Conservation (phyloP, 192 early-diverging fungal genomes). For the Entomortierella beljakovae region DNA sequence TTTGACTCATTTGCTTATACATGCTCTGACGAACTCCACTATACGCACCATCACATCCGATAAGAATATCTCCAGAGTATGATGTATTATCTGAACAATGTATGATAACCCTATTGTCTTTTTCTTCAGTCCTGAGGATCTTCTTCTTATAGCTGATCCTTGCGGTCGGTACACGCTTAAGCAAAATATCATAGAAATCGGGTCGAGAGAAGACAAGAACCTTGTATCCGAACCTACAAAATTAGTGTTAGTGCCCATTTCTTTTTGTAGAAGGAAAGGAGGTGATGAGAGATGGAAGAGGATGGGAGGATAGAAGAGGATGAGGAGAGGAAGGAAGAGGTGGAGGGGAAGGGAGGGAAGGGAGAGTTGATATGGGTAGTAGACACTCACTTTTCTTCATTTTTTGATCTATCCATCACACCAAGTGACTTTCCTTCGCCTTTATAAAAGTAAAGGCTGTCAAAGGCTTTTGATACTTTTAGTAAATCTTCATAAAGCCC, state of each 20-base stretch:
- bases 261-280: not conserved
- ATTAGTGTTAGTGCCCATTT: too few species aligned
- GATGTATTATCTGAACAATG: conserved; percentile 5
- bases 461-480: not conserved
- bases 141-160: conserved; percentile 6
- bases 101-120: not conserved
- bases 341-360: too few species aligned
- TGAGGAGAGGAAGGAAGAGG: too few species aligned
- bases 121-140: not conserved
- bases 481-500: not conserved
- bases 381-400: too few species aligned
- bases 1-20: not conserved
- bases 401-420: too few species aligned
- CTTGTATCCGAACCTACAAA: not conserved
- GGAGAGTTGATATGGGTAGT: too few species aligned
- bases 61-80: not conserved
- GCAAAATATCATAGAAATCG: not conserved
- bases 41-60: not conserved
- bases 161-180: not conserved
- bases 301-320: not conserved
- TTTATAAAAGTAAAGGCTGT: too few species aligned
- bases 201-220: not conserved
- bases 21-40: not conserved
- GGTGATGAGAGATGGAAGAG: not conserved
- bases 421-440: too few species aligned